A percentile compares a stretch with the other conserved stretches of the same genome.
Conservation (phyloP, 1,284 basidiomycete species). For the Afroboletus lepidellus region DNA sequence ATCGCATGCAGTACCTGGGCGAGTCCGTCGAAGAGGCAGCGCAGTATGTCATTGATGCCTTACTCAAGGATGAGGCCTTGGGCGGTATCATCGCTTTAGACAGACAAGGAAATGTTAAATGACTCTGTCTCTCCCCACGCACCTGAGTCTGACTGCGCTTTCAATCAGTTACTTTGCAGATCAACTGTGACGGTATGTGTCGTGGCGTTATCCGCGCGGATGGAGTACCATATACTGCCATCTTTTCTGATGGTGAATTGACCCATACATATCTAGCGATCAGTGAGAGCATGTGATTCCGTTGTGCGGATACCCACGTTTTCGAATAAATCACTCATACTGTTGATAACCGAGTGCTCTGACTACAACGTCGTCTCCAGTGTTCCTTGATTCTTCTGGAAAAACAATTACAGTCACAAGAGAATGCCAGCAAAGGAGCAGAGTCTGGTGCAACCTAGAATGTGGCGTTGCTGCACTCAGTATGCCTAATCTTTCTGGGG, state of each 20-base stretch:
- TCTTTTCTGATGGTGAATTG: constrained; percentile 70
- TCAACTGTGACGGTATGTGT: constrained; percentile 81
- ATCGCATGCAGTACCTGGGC: constrained; percentile 59
- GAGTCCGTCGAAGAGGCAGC: constrained; percentile 59
- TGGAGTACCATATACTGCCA: constrained; percentile 68
- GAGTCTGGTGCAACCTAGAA: too few species aligned
- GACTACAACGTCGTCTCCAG: too few species aligned
- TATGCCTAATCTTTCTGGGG: too few species aligned
- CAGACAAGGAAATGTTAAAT: constrained; percentile 57
- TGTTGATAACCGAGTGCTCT: too few species aligned
- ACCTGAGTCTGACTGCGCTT: constrained; percentile 7
- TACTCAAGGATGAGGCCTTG: constrained; percentile 55
- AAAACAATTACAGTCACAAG: too few species aligned
- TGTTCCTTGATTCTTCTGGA: too few species aligned
- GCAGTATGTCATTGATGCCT: constrained; percentile 53
- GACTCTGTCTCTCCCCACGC: neutral
- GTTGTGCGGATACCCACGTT: too few species aligned
- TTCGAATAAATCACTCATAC: too few species aligned
- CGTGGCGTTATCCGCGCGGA: constrained; percentile 69
- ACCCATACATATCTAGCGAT: constrained; percentile 1
- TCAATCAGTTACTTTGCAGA: constrained; percentile 58
- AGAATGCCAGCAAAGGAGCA: too few species aligned
- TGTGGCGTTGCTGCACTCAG: too few species aligned
- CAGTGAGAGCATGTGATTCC: too few species aligned
- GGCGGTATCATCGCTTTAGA: constrained; percentile 77